Evolutionary conservation across 192 early-diverging fungal genomes (phyloP), one percentile per base, ranked within the genome.

Genomic region (Coemansia sp.): DNA sequence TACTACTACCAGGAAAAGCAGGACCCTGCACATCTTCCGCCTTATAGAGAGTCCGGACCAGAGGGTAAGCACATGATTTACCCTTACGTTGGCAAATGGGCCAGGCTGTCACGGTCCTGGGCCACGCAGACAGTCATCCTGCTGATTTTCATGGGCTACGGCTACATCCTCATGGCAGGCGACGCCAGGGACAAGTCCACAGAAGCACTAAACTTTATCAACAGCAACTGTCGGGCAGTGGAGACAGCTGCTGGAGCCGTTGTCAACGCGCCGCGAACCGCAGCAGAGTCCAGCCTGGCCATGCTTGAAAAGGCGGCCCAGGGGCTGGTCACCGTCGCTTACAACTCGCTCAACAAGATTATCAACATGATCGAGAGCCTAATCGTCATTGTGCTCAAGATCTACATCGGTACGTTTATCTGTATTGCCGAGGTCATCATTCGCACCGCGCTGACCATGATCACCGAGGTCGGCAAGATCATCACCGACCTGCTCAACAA

Each of bases 401-500:
- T 80, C 45, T 80, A 74, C 45, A 10, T 80, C n/a, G 77, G 77
- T 28, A 80, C 72, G 31, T 74, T 61, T 20, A 73, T 80, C 28
- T 80, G 77, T 30, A 73, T 80, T 57, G 71, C 77, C 29, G 71
- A 73, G 38, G 71, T 80, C 33, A 73, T 80, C 18, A 69, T 80
- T 34, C 70, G 60, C 45, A 71, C 77, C 0, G 77, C 72, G 11
- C 64, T 80, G 2, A 64, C 20, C 12, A 65, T 73, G 17, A 60
- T 70, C 34, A 20, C 59, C 10, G 64, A 70, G 34, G 72, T 56
- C 2, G 50, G 64, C 51, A 52, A 66, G 51, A 45, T 73, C n/a
- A 56, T 80, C 14, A 80, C 72, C 3, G 68, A 74, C 16, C 51
- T 48, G 60, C 61, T 74, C 22, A 64, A 74, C n/a, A 40, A 55